Evolutionary conservation across 78 protist genomes (phyloP).

Genomic region (Acrasis kona): DNA sequence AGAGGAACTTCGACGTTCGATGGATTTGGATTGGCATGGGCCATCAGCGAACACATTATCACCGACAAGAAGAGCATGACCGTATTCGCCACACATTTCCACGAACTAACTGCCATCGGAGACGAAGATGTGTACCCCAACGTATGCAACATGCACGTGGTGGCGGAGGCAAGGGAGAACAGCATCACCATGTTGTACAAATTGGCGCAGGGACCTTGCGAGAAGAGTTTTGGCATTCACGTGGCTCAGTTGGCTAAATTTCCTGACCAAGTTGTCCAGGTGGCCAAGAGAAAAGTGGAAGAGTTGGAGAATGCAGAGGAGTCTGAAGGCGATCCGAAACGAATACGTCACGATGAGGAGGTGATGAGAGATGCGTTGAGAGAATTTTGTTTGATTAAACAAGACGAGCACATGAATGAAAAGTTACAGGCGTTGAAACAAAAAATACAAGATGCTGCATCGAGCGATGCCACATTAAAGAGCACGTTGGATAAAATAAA

Average conservation of each 20-base stretch:
- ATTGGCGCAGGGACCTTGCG: slow-evolving; percentile 72
- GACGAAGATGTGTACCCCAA: neutral
- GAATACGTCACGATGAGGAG: too few relatives aligned
- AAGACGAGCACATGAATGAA: too few relatives aligned
- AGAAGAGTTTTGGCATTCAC: slow-evolving; percentile 82
- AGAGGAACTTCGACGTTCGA: slow-evolving; percentile 98
- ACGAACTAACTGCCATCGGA: slow-evolving; percentile 59
- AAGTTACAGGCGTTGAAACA: too few relatives aligned
- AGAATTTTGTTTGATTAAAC: too few relatives aligned
- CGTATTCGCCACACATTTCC: slow-evolving; percentile 95
- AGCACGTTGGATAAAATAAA: too few relatives aligned
- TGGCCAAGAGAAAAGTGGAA: slow-evolving; percentile 6
- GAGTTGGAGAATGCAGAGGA: slow-evolving; percentile 4
- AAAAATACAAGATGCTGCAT: too few relatives aligned
- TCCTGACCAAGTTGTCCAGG: slow-evolving; percentile 7
- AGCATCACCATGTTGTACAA: slow-evolving; percentile 47
- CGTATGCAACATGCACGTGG: slow-evolving; percentile 5
- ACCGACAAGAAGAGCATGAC: neutral
- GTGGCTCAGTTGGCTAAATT: slow-evolving; percentile 76
- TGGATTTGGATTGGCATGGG: slow-evolving; percentile 97
- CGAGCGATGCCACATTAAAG: too few relatives aligned
- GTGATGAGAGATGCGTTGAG: too few relatives aligned
- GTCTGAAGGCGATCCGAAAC: neutral
- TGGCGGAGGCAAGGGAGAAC: neutral
- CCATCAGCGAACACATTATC: slow-evolving; percentile 73